Evolutionary conservation across 225 moss, liverwort and hornwort species (phyloP), one percentile per base, ranked within the genome.

Genomic region (Marchantia polymorpha): DNA sequence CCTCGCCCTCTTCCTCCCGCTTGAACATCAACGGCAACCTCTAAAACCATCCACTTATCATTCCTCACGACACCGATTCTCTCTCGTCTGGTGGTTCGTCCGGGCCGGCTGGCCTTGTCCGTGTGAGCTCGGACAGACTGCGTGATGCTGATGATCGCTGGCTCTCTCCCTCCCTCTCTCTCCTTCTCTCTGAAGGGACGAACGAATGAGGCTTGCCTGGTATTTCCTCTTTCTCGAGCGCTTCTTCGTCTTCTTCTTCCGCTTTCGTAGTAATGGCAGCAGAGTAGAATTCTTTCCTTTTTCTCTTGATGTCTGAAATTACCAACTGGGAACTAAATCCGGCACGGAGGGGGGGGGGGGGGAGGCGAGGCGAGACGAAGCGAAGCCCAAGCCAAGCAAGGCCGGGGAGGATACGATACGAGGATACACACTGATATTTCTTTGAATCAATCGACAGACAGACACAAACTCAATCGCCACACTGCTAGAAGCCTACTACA

Each of bases 1-100:
- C 76, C 76, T 73, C 56, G 27, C 55, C 56, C 56, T 75, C 74
- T 56, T 75, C 74, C 20, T 64, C 64, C 10, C 64, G 50, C 47
- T 51, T 64, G 15, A 59, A 13, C 75, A 75, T 75, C 75, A 31
- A 46, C 58, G 8, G 10, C 58, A 46, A 10, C 14, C 59, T 53
- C 75, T 75, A 39, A 75, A 58, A 54, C 73, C 26, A 27, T 73
- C 54, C 27, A 30, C 10, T 67, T 19, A 13, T 56, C 25, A 29
- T 27, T 67, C 61, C 22, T 49, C n/a, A 11, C 19, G 23, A 19
- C 12, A 50, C 39, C 71, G 23, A 71, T 49, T 71, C 13, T 23
- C 20, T 73, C 52, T 52, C 14, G 52, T 22, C 22, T 47, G 15
- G 68, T 69, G 13, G 26, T 31, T 67, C 13, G 12, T 12, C 8